Base-by-base conservation (phyloP, 805 yeast genomes). In the Ascoidea tarda region DNA sequence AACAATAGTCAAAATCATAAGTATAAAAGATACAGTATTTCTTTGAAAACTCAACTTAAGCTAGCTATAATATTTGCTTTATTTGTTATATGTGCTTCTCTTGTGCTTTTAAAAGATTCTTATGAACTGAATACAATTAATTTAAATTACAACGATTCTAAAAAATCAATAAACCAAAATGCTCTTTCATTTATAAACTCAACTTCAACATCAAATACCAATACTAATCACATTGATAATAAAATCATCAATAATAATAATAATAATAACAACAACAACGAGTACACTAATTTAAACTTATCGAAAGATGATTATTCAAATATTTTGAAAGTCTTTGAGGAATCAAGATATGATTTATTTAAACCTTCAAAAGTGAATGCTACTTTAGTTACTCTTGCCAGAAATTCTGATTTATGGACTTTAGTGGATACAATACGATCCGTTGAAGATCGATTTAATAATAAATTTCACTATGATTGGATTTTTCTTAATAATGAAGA, bases 401-500 rank as follows among this genome's bases (percentile, higher is more conserved):
- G 93, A 62, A 82, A 87, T 66, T 60, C 68, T 33, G 96, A 87
- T 60, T 63, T 84, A 55, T 62, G 70, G 59, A 72, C 71, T n/a
- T 69, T 85, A 51, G 59, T 83, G 42, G 74, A 70, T 50, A 78
- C 93, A 6, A 82, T 88, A 54, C 73, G 83, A 53, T 72, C 75
- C 53, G 77, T 87, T 46, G 93, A 87, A 71, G 87, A 84, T 65
- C 76, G 90, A 52, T 89, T 89, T 71, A 89, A 91, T 70, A 66
- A 67, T 50, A 72, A 81, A 58, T 89, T 63, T 68, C 77, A 85
- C 58, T 90, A 90, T 65, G 95, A 88, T 64, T 90, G 96, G 96
- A 89, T 89, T 16, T 90, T 90, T 66, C 70, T 91, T 59, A 90
- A 90, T 68, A 91, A 90, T 64, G 82, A 77, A 53, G 81, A 76